Evolutionary conservation across 768 basidiomycete species (phyloP).

Genomic region (Rhizopogon sp.): DNA sequence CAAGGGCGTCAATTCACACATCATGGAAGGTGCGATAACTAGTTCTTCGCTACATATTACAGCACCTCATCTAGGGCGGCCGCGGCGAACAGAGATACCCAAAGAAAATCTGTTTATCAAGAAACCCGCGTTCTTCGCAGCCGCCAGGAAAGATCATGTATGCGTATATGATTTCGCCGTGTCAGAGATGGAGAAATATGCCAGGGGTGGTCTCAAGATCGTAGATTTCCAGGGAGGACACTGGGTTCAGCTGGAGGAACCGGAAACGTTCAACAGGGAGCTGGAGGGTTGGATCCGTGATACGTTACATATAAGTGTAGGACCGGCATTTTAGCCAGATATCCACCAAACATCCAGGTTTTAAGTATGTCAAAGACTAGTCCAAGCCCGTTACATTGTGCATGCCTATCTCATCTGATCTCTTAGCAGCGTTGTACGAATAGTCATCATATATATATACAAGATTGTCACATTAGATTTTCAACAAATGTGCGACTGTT

Average conservation of each 20-base stretch:
- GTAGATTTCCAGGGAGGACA: conserved; percentile 33
- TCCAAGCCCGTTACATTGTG: too few relatives aligned
- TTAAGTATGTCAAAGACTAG: too few relatives aligned
- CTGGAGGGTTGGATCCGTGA: conserved; percentile 28
- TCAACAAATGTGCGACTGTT: too few relatives aligned
- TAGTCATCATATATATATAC: too few relatives aligned
- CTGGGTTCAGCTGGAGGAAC: conserved; percentile 31
- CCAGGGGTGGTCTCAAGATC: conserved; percentile 21
- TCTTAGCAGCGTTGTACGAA: too few relatives aligned
- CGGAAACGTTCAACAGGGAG: conserved; percentile 30
- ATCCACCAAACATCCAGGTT: too few relatives aligned
- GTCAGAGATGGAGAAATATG: conserved; percentile 20
- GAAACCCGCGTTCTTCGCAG: conserved; percentile 35
- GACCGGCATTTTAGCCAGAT: too few relatives aligned
- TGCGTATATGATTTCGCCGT: conserved; percentile 21
- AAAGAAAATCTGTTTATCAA: conserved; percentile 21
- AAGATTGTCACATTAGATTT: too few relatives aligned
- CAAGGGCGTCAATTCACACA: conserved; percentile 21
- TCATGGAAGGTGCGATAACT: conserved; percentile 21
- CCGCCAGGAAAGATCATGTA: conserved; percentile 30
- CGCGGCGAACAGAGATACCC: conserved; percentile 13
- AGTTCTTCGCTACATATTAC: not conserved
- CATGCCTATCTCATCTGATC: too few relatives aligned
- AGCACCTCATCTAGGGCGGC: not conserved
- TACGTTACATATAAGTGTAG: too few relatives aligned